These are phyloP conservation scores for Plasmopara viticola DNA, from an alignment of 352 stramenopile genomes.

Conservation along the genomic window DNA sequence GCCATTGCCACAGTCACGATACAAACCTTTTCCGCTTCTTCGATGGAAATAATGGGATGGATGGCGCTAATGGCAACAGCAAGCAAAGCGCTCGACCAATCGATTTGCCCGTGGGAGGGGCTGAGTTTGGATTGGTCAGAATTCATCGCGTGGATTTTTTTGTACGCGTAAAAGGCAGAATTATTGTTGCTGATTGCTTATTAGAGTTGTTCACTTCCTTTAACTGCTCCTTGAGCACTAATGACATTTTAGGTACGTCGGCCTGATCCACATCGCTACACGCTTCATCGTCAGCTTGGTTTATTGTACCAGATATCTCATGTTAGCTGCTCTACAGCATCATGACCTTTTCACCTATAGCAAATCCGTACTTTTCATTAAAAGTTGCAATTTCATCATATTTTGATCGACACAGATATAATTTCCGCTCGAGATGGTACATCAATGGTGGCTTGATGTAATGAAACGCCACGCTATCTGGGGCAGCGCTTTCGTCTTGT, in stretches of 20 bases:
- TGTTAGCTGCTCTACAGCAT: background rate
- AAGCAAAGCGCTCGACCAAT: conserved; percentile 61
- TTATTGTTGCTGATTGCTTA: too few relatives aligned
- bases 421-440: conserved; percentile 61
- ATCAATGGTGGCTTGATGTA: conserved; percentile 58
- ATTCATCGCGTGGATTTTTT: background rate
- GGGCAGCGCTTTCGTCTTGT: conserved; percentile 35
- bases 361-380: conserved; percentile 41
- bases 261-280: too few relatives aligned
- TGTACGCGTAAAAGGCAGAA: too few relatives aligned
- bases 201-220: too few relatives aligned
- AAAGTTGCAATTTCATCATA: conserved; percentile 37
- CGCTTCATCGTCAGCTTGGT: too few relatives aligned
- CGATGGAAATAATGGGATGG: conserved; percentile 84
- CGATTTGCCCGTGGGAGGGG: conserved; percentile 24
- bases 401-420: conserved; percentile 54
- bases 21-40: conserved; percentile 67
- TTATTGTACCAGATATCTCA: too few relatives aligned
- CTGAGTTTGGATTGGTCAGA: conserved; percentile 2
- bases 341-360: conserved; percentile 33
- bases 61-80: conserved; percentile 7
- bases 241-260: too few relatives aligned
- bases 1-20: conserved; percentile 4
- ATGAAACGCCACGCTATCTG: conserved; percentile 65
- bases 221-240: too few relatives aligned